Evolutionary conservation across 345 rosid genomes (phyloP).

Genomic region (Rhizophora mangle): DNA sequence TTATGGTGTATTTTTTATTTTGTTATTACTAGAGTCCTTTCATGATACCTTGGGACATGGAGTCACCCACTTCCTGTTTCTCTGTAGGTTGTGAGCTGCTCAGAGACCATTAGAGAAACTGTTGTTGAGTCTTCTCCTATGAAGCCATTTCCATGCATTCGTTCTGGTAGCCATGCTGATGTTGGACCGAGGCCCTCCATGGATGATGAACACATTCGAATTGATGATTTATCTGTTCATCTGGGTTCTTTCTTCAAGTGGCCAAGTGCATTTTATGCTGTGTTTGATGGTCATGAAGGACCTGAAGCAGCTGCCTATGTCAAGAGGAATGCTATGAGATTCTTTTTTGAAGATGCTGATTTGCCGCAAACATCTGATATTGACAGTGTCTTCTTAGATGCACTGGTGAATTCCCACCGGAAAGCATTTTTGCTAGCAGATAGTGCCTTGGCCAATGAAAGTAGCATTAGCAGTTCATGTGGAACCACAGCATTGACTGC

Average conservation of each 20-base stretch:
- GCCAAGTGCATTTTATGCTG: conserved; percentile 86
- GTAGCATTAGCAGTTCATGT: conserved; percentile 39
- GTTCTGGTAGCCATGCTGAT: conserved; percentile 76
- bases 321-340: conserved; percentile 64
- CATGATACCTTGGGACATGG: neutral
- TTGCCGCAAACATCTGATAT: conserved; percentile 53
- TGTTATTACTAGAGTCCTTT: neutral
- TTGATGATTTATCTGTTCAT: conserved; percentile 69
- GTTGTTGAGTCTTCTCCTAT: conserved; percentile 31
- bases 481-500: conserved; percentile 73
- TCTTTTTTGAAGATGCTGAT: conserved; percentile 62
- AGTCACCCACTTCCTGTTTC: conserved; percentile 13
- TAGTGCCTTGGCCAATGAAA: conserved; percentile 49
- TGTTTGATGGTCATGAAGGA: conserved; percentile 96
- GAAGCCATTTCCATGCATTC: conserved; percentile 54
- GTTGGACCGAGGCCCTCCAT: conserved; percentile 63
- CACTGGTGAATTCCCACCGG: conserved; percentile 47
- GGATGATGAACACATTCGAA: conserved; percentile 82
- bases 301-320: conserved; percentile 78
- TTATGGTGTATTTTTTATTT: neutral
- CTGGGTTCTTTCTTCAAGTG: conserved; percentile 49
- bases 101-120: conserved; percentile 32
- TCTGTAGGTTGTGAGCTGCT: conserved; percentile 38
- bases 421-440: conserved; percentile 59
- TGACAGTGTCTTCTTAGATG: conserved; percentile 42